phyloP scores from a whole-genome alignment of 768 basidiomycete species.

The Mycena vulgaris region DNA sequence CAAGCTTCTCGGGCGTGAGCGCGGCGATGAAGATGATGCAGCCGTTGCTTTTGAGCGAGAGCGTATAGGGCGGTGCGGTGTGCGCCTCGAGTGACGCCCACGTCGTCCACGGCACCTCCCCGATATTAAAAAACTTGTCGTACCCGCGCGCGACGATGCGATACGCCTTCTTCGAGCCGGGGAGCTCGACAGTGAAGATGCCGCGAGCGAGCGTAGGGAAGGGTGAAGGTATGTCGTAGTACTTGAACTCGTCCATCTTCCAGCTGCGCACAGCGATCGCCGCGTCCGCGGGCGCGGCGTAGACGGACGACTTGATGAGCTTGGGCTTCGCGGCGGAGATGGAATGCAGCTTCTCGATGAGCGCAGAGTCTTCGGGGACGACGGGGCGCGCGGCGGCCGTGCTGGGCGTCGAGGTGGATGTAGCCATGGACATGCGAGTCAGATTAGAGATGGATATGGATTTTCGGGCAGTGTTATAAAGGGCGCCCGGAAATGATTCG shows the following conservation, averaged over 20 bases:
- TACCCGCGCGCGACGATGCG: slow-evolving; percentile 93
- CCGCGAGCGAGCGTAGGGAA: slow-evolving; percentile 97
- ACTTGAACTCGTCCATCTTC: slow-evolving; percentile 99
- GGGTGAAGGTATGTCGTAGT: slow-evolving; percentile 89
- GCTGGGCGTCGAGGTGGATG: too few relatives aligned
- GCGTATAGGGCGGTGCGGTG: slow-evolving; percentile 83
- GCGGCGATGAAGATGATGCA: slow-evolving; percentile 97
- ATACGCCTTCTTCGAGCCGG: slow-evolving; percentile 49
- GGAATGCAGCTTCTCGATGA: slow-evolving; percentile 68
- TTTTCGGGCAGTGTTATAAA: background rate
- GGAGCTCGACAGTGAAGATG: slow-evolving; percentile 78
- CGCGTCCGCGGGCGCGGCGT: slow-evolving; percentile 71
- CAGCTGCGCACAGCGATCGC: slow-evolving; percentile 80
- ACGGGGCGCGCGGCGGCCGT: slow-evolving; percentile 22
- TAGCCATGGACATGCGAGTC: too few relatives aligned
- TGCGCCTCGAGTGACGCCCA: slow-evolving; percentile 82
- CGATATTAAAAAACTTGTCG: slow-evolving; percentile 99
- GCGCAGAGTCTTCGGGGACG: slow-evolving; percentile 65
- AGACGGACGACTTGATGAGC: slow-evolving; percentile 73
- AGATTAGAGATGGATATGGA: background rate
- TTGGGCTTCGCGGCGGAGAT: slow-evolving; percentile 72
- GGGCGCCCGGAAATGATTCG: slow-evolving; percentile 15
- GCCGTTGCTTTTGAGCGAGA: slow-evolving; percentile 95
- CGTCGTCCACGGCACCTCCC: slow-evolving; percentile 96
- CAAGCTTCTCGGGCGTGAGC: slow-evolving; percentile 77